These are phyloP conservation scores for Diatrype stigma DNA, from an alignment of 2,329 filamentous ascomycete genomes.

Conservation along the genomic window DNA sequence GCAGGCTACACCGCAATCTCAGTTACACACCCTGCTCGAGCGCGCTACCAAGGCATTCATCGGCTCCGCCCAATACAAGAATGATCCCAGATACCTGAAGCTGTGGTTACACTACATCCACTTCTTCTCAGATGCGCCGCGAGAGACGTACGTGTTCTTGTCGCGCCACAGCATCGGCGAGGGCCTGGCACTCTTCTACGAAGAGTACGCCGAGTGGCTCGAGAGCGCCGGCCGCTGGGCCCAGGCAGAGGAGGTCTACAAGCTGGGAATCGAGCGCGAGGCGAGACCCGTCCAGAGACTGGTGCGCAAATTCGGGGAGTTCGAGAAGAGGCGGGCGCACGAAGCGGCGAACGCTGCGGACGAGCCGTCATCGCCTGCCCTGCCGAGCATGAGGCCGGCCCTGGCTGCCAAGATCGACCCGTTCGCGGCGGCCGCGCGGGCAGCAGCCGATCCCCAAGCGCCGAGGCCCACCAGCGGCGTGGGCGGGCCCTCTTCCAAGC, in stretches of 20 bases:
- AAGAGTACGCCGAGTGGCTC: conserved; percentile 92
- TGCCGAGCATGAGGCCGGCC: conserved; percentile 78
- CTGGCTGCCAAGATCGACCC: conserved; percentile 83
- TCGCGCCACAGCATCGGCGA: conserved; percentile 87
- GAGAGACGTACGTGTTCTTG: conserved; percentile 88
- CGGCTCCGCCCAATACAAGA: conserved; percentile 81
- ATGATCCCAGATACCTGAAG: conserved; percentile 89
- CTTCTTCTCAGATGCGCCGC: conserved; percentile 87
- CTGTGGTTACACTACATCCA: conserved; percentile 93
- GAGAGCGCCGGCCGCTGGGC: conserved; percentile 79
- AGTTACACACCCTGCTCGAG: conserved; percentile 83
- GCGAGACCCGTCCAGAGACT: conserved; percentile 78
- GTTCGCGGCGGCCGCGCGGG: conserved; percentile 57
- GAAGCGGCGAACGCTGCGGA: conserved; percentile 56
- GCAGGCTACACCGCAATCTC: conserved; percentile 87
- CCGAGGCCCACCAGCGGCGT: conserved; percentile 46
- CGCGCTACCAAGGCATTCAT: conserved; percentile 89
- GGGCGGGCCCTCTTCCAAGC: conserved; percentile 53
- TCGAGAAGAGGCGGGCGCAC: conserved; percentile 71
- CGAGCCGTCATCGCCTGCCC: conserved; percentile 78
- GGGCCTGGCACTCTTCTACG: conserved; percentile 84
- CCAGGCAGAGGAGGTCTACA: conserved; percentile 92
- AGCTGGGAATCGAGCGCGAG: conserved; percentile 81
- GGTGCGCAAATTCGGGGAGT: conserved; percentile 86
- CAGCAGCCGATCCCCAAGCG: conserved; percentile 61